Percentiles rank a stretch among this genome's conserved stretches.
These are phyloP conservation scores for Hansenula lynferdii DNA, from an alignment of 1,139 yeast species.

Conservation along the genomic window DNA sequence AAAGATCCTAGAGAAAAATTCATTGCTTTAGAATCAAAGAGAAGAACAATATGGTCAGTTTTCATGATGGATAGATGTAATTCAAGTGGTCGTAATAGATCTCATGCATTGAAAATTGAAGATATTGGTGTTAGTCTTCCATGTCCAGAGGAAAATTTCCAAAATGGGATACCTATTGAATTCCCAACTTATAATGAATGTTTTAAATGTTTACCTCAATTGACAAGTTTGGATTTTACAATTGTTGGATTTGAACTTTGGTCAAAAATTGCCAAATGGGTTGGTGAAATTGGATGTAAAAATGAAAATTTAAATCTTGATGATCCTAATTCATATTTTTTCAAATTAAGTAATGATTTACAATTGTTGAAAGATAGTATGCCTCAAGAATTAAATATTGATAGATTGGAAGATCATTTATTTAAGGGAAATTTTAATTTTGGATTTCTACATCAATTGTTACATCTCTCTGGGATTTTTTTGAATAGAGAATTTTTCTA, in stretches of 20 bases:
- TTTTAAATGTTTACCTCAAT: conserved; percentile 4
- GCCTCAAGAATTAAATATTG: conserved; percentile 24
- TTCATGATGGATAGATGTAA: conserved; percentile 40
- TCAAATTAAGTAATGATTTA: conserved; percentile 23
- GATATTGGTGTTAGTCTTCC: conserved; percentile 28
- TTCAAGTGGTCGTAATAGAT: conserved; percentile 32
- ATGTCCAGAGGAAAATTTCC: conserved; percentile 20
- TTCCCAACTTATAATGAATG: conserved; percentile 9
- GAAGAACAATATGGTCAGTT: conserved; percentile 37
- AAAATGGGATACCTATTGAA: conserved; percentile 5
- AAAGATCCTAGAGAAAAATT: conserved; percentile 7
- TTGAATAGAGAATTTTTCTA: conserved; percentile 34
- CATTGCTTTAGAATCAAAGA: conserved; percentile 28
- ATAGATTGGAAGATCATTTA: conserved; percentile 30
- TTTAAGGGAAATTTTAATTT: conserved; percentile 30
- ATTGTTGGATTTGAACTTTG: conserved; percentile 11
- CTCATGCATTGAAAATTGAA: conserved; percentile 30
- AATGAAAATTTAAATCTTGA: conserved; percentile 4
- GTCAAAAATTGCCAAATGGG: conserved; percentile 14
- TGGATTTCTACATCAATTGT: conserved; percentile 34
- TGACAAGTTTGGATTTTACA: conserved; percentile 11
- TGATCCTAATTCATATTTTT: conserved; percentile 16
- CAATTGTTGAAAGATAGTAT: conserved; percentile 23
- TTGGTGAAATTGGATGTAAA: conserved; percentile 10
- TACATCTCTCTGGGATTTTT: conserved; percentile 30